phyloP scores from a whole-genome alignment of 768 basidiomycete genomes.

The Amyloporia xantha region DNA sequence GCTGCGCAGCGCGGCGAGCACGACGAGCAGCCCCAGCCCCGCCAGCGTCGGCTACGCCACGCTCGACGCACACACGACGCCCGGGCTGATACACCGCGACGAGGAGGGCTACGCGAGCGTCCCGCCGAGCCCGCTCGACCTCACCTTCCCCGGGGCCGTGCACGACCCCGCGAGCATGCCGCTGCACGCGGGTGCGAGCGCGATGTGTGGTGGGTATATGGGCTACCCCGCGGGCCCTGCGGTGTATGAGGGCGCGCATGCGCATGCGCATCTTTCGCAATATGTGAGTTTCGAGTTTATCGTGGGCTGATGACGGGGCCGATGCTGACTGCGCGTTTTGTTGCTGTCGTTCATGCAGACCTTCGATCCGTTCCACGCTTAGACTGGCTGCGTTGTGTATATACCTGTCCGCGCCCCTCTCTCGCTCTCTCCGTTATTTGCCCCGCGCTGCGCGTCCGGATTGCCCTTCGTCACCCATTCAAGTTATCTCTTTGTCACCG shows the following conservation, averaged over 20 bases:
- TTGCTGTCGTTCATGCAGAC: background rate
- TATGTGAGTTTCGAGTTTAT: no score
- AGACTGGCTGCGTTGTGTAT: no score
- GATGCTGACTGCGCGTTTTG: background rate
- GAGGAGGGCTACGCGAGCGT: conserved; percentile 24
- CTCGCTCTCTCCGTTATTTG: no score
- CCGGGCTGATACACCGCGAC: conserved; percentile 18
- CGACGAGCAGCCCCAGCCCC: conserved; percentile 5
- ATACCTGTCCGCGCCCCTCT: no score
- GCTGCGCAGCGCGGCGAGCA: background rate
- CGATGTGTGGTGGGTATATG: conserved; percentile 1
- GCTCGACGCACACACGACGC: conserved; percentile 6
- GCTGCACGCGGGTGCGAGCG: background rate
- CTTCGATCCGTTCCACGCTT: background rate
- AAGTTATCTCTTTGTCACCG: no score
- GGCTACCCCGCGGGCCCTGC: background rate
- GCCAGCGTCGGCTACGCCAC: background rate
- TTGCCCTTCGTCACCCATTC: no score
- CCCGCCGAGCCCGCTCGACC: conserved; percentile 20
- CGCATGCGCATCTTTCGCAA: no score
- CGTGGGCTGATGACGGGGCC: background rate
- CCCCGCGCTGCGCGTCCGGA: no score
- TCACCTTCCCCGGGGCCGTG: conserved; percentile 7
- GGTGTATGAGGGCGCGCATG: background rate
- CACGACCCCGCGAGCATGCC: background rate